A percentile compares a stretch with the other conserved stretches of the same genome.
phyloP scores from a whole-genome alignment of 805 yeast genomes.

The Tetrapisispora nanseiensis region DNA sequence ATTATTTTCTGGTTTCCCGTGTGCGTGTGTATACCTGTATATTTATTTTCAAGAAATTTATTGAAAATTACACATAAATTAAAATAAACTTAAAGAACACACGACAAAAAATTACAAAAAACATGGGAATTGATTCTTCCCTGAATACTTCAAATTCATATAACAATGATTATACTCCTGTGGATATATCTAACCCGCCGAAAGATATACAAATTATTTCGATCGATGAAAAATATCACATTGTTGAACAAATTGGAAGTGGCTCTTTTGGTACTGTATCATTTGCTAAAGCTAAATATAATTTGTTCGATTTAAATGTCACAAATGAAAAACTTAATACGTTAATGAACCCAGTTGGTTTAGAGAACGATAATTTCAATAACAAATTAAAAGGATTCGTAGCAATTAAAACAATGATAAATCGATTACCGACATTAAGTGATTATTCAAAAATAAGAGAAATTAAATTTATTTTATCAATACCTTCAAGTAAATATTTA shows the following conservation, averaged over 20 bases:
- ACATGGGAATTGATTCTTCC: background rate
- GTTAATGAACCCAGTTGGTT: constrained; percentile 34
- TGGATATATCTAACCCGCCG: constrained; percentile 34
- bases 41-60: background rate
- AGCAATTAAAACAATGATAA: constrained; percentile 76
- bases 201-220: constrained; percentile 36
- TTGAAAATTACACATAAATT: background rate
- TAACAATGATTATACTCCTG: constrained; percentile 19
- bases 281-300: constrained; percentile 41
- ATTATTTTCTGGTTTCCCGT: background rate
- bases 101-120: too few species aligned
- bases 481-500: constrained; percentile 62
- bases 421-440: constrained; percentile 40
- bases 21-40: background rate
- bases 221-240: constrained; percentile 36
- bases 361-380: constrained; percentile 23
- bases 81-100: background rate
- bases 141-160: background rate
- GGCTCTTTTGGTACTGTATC: constrained; percentile 72
- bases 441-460: constrained; percentile 56
- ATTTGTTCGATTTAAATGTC: background rate
- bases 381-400: constrained; percentile 38
- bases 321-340: constrained; percentile 28
- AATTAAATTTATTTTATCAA: constrained; percentile 51
- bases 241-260: constrained; percentile 49